Evolutionary conservation across 495 filamentous ascomycete genomes (phyloP).

Genomic region (Trichoderma erinaceum): DNA sequence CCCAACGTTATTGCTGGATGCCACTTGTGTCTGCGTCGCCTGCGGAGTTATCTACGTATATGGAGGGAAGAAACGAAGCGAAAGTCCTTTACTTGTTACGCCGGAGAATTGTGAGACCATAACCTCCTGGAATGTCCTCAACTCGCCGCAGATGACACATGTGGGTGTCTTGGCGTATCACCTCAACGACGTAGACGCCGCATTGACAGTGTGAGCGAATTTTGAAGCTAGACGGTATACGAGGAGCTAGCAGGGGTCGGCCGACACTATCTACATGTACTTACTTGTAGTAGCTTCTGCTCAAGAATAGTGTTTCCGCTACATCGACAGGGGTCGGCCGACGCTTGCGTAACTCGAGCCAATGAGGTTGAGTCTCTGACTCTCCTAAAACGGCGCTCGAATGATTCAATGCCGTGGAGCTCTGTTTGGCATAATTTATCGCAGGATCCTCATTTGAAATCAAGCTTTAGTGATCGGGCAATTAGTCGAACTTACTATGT

Average conservation of each 20-base stretch:
- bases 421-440: not conserved
- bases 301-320: slow-evolving; percentile 16
- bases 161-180: too few species aligned
- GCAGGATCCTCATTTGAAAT: not conserved
- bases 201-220: not conserved
- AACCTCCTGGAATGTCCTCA: too few species aligned
- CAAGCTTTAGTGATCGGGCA: not conserved
- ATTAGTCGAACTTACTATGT: not conserved
- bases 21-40: too few species aligned
- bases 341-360: not conserved
- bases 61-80: too few species aligned
- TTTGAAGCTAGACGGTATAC: not conserved
- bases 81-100: too few species aligned
- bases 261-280: slow-evolving; percentile 20
- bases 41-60: too few species aligned
- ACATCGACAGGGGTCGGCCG: slow-evolving; percentile 1
- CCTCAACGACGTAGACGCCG: too few species aligned
- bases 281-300: too few species aligned
- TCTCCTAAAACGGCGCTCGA: not conserved
- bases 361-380: not conserved
- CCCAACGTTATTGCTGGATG: too few species aligned
- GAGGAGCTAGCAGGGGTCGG: not conserved
- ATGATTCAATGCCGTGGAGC: not conserved
- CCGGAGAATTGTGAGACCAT: too few species aligned
- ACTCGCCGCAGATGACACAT: too few species aligned